Evolutionary conservation across 1,284 basidiomycete species (phyloP), one percentile per base, ranked within the genome.

Genomic region (Cutaneotrichosporon dermatis): DNA sequence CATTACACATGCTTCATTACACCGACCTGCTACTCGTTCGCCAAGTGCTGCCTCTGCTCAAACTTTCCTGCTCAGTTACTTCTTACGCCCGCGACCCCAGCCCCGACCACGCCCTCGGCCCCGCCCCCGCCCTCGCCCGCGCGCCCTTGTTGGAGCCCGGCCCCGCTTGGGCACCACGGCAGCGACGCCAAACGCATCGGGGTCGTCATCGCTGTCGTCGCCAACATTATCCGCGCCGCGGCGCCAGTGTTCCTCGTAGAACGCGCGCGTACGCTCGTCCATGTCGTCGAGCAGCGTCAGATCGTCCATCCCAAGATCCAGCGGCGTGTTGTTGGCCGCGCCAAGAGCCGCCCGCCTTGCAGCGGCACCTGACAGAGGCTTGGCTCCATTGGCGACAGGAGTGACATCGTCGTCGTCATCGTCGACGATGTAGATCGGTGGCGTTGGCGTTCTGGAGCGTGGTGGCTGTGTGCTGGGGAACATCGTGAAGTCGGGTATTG

Each of bases 221-320:
- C 10, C 25, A 8, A 9, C 57, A 57, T 25, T 25, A 15, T 68
- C 66, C 6, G 67, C 69, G 6, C 70, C 73, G 39, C 71, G 48
- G 15, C 73, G 58, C 68, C 68, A 75, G 63, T 75, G 73, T 52
- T 73, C 63, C 40, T 54, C 50, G 58, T 70, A 75, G 54, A 73
- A 75, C 9, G 63, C 64, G 46, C 63, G 66, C 54, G 15, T 52
- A 34, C 15, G 49, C 51, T 4, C 63, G 59, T 12, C 25, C 25
- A 73, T 52, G 13, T 69, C 65, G 9, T 44, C 36, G 48, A 73
- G 63, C 2, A 67, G 60, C 50, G 50, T 61, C 33, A 65, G 54
- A 37, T 60, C 57, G 11, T 35, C 40, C 6, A 62, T 56, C 25
- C 54, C n/a, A 34, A 39, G 8, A 4, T 25, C 16, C 13, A 13